These are phyloP conservation scores for Parastagonospora nodorum DNA, from an alignment of 2,329 filamentous ascomycete genomes.

Conservation along the genomic window DNA sequence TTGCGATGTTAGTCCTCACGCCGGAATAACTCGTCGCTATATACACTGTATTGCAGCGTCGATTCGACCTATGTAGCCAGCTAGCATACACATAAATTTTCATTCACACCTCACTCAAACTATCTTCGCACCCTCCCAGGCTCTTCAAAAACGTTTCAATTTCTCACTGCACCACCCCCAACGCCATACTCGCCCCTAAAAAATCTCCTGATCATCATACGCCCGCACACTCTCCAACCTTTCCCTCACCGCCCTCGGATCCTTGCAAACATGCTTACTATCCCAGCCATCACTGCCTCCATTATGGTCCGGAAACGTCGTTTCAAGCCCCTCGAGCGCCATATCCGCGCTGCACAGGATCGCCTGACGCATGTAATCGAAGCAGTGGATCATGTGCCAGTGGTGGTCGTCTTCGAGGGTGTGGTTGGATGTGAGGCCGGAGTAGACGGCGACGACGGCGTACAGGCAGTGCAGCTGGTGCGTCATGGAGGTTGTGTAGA, in stretches of 20 bases:
- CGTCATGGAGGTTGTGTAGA: conserved; percentile 43
- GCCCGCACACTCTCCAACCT: conserved; percentile 35
- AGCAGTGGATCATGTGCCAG: conserved; percentile 47
- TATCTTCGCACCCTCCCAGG: too few relatives aligned
- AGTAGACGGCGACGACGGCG: conserved; percentile 40
- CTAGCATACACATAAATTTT: too few relatives aligned
- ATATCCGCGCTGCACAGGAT: conserved; percentile 42
- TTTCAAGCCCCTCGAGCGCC: conserved; percentile 38
- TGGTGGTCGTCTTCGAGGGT: conserved; percentile 40
- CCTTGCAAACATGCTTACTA: conserved; percentile 38
- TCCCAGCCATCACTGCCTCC: conserved; percentile 45
- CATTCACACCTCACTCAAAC: too few relatives aligned
- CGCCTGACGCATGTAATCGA: conserved; percentile 44
- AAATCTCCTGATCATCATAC: conserved; percentile 43
- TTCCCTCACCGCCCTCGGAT: conserved; percentile 16
- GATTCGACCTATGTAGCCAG: too few relatives aligned
- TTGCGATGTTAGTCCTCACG: too few relatives aligned
- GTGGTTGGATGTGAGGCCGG: conserved; percentile 29
- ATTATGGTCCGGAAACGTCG: conserved; percentile 43
- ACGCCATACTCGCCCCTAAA: conserved; percentile 7
- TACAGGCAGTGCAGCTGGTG: conserved; percentile 44
- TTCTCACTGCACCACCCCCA: too few relatives aligned
- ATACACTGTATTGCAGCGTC: too few relatives aligned
- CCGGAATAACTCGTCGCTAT: too few relatives aligned
- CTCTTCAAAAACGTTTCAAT: too few relatives aligned